Evolutionary conservation across 371 early-diverging fungal species (phyloP).

Genomic region (Saksenaea vasiformis): DNA sequence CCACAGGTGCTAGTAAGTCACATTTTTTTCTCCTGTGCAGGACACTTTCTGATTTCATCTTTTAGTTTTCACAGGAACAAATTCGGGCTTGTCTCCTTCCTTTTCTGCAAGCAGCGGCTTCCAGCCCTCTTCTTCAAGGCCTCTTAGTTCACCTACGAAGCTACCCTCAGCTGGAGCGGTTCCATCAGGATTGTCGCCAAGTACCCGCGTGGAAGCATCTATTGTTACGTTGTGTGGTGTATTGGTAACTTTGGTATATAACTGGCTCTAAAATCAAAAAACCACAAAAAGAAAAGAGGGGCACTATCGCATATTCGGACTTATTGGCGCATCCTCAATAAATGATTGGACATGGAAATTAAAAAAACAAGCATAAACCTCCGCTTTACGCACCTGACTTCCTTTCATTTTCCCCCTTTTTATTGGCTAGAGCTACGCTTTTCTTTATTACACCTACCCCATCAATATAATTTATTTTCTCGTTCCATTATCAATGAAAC

Average conservation of each 20-base stretch:
- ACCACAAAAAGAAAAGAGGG: not conserved
- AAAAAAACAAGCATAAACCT: too few species aligned
- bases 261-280: not conserved
- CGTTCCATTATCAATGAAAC: too few species aligned
- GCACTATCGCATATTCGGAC: too few species aligned
- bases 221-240: not conserved
- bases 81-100: not conserved
- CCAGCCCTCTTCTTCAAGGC: not conserved
- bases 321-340: too few species aligned
- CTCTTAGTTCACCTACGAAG: not conserved
- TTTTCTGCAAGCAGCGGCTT: not conserved
- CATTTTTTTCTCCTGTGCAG: too few species aligned
- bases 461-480: too few species aligned
- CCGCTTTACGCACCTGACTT: too few species aligned
- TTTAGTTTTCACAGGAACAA: not conserved
- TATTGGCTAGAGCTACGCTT: too few species aligned
- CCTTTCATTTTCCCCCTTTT: too few species aligned
- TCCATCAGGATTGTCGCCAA: not conserved
- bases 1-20: too few species aligned
- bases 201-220: not conserved
- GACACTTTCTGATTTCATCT: not conserved
- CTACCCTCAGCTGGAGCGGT: not conserved
- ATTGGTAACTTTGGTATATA: not conserved
- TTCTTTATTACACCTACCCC: too few species aligned
- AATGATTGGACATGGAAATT: too few species aligned